A percentile compares a stretch with the other conserved stretches of the same genome.
phyloP scores from a whole-genome alignment of 2,329 filamentous ascomycete species.

The Emergomyces orientalis region DNA sequence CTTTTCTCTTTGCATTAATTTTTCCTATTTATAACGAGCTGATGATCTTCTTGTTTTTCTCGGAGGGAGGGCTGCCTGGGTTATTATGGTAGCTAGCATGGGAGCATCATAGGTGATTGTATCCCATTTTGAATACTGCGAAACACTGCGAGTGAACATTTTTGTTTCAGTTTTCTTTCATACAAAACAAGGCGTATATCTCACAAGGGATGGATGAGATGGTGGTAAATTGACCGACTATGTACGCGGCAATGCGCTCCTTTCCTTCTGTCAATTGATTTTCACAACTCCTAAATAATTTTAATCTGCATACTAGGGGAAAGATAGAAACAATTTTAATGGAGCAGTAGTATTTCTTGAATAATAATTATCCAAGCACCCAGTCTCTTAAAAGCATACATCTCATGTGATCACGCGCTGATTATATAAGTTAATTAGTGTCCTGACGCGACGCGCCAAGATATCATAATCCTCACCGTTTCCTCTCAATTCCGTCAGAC shows the following conservation, averaged over 20 bases:
- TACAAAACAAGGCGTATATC: background rate
- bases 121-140: background rate
- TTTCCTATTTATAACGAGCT: background rate
- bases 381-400: too few relatives aligned
- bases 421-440: background rate
- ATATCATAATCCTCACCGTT: background rate
- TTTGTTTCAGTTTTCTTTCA: background rate
- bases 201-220: background rate
- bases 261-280: background rate
- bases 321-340: background rate
- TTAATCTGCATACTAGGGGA: background rate
- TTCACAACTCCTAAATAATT: background rate
- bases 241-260: too few relatives aligned
- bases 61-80: background rate
- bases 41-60: background rate
- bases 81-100: background rate
- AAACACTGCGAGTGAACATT: background rate
- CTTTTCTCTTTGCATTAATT: background rate
- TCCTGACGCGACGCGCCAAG: constrained; percentile 3
- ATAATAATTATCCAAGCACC: too few relatives aligned
- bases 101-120: background rate
- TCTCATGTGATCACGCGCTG: constrained; percentile 5
- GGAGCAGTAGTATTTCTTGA: background rate
- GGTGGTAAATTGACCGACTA: too few relatives aligned
- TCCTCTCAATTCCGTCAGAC: background rate